Evolutionary conservation across 768 basidiomycete species (phyloP).

Genomic region (Lentinus tigrinus): DNA sequence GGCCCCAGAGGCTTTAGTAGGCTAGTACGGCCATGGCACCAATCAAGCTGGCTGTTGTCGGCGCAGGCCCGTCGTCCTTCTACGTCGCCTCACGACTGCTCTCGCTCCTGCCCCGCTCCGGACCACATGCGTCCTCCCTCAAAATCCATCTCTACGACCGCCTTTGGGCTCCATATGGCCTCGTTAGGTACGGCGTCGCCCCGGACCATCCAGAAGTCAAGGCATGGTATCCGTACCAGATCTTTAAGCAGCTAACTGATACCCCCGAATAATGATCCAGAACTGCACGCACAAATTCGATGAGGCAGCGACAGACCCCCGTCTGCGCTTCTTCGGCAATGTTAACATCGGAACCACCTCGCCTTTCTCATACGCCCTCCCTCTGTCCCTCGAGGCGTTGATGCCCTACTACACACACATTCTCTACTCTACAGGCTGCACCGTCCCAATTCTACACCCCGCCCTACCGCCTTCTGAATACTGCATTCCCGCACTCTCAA

Average conservation of each 20-base stretch:
- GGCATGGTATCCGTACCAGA: constrained; percentile 52
- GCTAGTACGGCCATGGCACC: too few relatives aligned
- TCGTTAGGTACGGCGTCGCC: constrained; percentile 95
- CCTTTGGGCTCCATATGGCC: constrained; percentile 91
- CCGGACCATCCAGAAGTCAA: constrained; percentile 99
- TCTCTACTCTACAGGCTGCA: constrained; percentile 84
- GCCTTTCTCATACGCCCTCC: constrained; percentile 51
- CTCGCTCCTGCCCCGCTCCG: constrained; percentile 48
- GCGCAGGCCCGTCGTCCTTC: constrained; percentile 96
- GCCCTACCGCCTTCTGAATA: constrained; percentile 45
- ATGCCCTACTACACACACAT: constrained; percentile 79
- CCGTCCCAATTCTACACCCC: constrained; percentile 59
- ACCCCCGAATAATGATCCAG: constrained; percentile 37
- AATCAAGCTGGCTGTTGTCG: constrained; percentile 84
- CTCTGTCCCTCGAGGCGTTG: constrained; percentile 60
- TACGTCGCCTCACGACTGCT: constrained; percentile 90
- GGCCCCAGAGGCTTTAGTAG: too few relatives aligned
- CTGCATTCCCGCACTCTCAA: constrained; percentile 71
- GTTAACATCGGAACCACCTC: constrained; percentile 53
- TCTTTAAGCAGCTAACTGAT: too few relatives aligned
- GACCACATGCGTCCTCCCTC: constrained; percentile 35
- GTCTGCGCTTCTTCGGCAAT: constrained; percentile 91
- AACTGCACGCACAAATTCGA: constrained; percentile 98
- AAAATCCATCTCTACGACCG: constrained; percentile 87
- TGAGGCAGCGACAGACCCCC: constrained; percentile 68